Base-by-base conservation (phyloP, 805 yeast species). In the Wickerhamomyces silvicola region DNA sequence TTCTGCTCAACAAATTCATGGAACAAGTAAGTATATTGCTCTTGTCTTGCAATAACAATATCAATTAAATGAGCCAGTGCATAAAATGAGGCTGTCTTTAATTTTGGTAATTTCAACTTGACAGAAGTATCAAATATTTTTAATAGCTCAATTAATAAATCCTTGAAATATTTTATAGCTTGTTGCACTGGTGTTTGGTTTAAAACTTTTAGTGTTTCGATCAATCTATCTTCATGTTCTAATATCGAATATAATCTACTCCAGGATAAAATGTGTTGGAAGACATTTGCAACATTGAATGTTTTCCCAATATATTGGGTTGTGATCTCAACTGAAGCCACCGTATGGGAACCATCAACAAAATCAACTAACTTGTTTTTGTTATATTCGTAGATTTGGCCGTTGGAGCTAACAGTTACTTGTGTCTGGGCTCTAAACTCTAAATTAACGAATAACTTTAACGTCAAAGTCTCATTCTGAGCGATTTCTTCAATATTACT, bases 301-400 rank as follows among this genome's bases (percentile, higher is more conserved):
- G 61, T 53, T 42, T 70, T 78, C 17, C 95, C 95, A 34, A 78
- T 74, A 52, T 81, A 84, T 31, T 71, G 76, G 0, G 82, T 62
- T 12, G 70, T 63, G 13, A 82, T 45, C 41, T 80, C 81, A 18
- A 65, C 46, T 17, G 66, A 60, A 23, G 59, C 64, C n/a, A 71
- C 67, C 25, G 65, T 51, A 13, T 67, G 63, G 15, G 58, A 39
- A 14, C 59, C 58, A 36, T 52, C 56, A 25, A 52, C 46, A 18
- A 73, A 62, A 6, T 59, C 56, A 33, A 72, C 56, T 37, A 75
- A 73, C 35, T 73, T 56, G 32, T 63, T 60, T 38, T 65, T 68
- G 42, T 61, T 57, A 45, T 64, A 70, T 42, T 72, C 77, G 27
- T 68, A 61, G 31, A 75, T 60, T 38, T 59, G 54, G 38, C 64